Conservation (phyloP, 371 early-diverging fungal species). For the Capillidium rhysosporum region DNA sequence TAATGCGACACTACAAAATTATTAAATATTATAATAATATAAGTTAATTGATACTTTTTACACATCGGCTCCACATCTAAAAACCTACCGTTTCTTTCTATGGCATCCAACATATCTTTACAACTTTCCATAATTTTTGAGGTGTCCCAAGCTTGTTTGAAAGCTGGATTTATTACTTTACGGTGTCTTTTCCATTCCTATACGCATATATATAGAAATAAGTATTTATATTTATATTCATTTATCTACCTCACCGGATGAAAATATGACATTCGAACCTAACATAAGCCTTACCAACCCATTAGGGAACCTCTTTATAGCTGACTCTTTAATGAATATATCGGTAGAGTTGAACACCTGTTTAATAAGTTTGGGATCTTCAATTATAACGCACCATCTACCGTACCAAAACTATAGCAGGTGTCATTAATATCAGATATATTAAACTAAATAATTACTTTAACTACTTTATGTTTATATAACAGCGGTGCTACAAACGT, state of each 20-base stretch:
- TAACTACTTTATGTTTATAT: too few species aligned
- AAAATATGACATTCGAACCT: not conserved
- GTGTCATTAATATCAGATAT: too few species aligned
- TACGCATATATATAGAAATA: too few species aligned
- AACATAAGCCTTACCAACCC: not conserved
- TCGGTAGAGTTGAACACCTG: not conserved
- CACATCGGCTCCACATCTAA: not conserved
- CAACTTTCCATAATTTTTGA: not conserved
- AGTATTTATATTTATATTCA: too few species aligned
- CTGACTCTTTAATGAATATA: not conserved
- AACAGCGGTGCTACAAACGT: too few species aligned
- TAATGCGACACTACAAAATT: not conserved
- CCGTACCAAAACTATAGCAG: not conserved
- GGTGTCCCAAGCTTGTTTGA: not conserved
- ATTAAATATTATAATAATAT: not conserved
- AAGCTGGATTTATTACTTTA: slow-evolving; percentile 1
- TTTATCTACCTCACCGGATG: not conserved
- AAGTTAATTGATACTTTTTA: not conserved
- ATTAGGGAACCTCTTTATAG: too few species aligned
- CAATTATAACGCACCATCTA: not conserved
- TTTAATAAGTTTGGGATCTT: not conserved
- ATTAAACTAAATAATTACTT: too few species aligned
- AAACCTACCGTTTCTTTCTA: not conserved
- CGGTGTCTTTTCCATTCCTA: slow-evolving; percentile 6
- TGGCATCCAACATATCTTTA: not conserved